Conservation (phyloP, 306 rosid species). For the Biancaea sappan region DNA sequence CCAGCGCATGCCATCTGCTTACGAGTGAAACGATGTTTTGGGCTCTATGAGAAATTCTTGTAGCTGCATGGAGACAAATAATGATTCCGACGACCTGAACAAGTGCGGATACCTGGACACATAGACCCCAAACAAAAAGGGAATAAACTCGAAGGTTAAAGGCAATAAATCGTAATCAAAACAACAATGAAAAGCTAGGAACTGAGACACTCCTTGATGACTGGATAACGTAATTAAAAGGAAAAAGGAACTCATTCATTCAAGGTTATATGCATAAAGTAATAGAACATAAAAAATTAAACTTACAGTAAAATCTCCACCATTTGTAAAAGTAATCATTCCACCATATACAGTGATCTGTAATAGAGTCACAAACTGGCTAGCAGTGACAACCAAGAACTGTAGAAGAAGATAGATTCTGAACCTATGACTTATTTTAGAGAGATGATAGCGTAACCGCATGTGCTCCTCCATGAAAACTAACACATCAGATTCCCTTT, state of each 20-base stretch:
- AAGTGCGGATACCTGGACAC: slow-evolving; percentile 65
- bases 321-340: slow-evolving; percentile 51
- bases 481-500: slow-evolving; percentile 57
- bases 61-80: slow-evolving; percentile 77
- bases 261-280: slow-evolving; percentile 26
- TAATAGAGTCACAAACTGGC: slow-evolving; percentile 68
- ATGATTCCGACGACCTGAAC: slow-evolving; percentile 83
- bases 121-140: not conserved
- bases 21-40: slow-evolving; percentile 68
- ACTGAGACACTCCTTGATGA: not conserved
- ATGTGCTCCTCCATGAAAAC: slow-evolving; percentile 75
- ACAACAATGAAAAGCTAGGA: slow-evolving; percentile 2
- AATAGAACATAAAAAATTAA: slow-evolving; percentile 21
- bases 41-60: slow-evolving; percentile 85
- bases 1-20: slow-evolving; percentile 77
- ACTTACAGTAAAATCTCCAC: slow-evolving; percentile 89
- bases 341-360: slow-evolving; percentile 62
- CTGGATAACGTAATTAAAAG: not conserved
- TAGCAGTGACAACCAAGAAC: slow-evolving; percentile 71
- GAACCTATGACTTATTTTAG: slow-evolving; percentile 84
- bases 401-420: slow-evolving; percentile 71
- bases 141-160: not conserved
- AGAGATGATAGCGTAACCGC: slow-evolving; percentile 75
- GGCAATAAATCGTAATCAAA: not conserved
- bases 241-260: slow-evolving; percentile 6